Evolutionary conservation across 208 protist species (phyloP), one percentile per base, ranked within the genome.

Genomic region (Leishmania guyanensis): DNA sequence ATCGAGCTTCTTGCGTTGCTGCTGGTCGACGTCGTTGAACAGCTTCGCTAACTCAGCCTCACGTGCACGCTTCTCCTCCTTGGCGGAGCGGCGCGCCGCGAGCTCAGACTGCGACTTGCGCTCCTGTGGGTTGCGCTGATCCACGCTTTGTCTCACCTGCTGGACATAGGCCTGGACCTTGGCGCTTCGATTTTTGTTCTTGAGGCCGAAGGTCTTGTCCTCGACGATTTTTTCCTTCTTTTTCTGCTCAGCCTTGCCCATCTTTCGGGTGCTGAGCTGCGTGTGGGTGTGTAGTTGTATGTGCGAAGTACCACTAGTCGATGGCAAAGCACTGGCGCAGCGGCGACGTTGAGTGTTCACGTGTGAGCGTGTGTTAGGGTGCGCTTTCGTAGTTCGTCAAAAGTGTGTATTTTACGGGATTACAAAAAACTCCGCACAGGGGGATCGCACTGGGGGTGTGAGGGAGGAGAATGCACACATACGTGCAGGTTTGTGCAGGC

Each of bases 141-240:
- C 86, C 0, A 97, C 91, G 71, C 82, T 95, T 72, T 92, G 84
- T 39, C 84, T 54, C 17, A 97, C 88, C 53, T 90, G 90, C 78
- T 94, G 86, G 14, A 97, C 91, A 68, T 96, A 95, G 33, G 94
- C 91, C 89, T 98, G 96, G n/a, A 98, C 96, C 82, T 94, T 96
- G 36, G 91, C 77, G 65, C 90, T 96, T 43, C 94, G 91, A 82
- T 98, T 98, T 75, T 98, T 98, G 85, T 98, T 98, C 80, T 98
- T 98, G 39, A 98, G 89, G 48, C 96, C 96, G 79, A 98, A 98
- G 43, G 94, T 98, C 87, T 96, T 97, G 83, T 98, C 95, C 82
- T 98, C 95, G 0, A 98, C 85, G 29, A 98, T 91, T 82, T 98
- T 98, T 50, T 96, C 95, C 85, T 96, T 94, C 69, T 88, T 87